A percentile compares a stretch with the other conserved stretches of the same genome.
These are phyloP conservation scores for Maudiozyma saulgeensis DNA, from an alignment of 805 yeast species.

Conservation along the genomic window DNA sequence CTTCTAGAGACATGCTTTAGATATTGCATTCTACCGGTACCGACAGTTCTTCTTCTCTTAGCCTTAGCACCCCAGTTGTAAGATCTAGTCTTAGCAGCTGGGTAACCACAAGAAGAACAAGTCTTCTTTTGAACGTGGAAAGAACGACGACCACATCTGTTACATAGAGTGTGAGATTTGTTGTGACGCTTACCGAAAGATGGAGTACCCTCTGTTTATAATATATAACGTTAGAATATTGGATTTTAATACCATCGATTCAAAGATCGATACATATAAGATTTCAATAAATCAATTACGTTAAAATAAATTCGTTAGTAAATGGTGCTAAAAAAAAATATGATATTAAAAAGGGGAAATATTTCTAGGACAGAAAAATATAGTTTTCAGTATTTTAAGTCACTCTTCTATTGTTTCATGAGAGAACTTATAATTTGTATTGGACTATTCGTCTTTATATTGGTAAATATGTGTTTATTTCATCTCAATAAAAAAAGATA, in stretches of 20 bases:
- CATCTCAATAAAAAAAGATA: too few relatives aligned
- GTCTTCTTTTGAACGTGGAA: constrained; percentile 99
- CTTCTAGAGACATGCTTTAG: constrained; percentile 94
- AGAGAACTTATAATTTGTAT: too few relatives aligned
- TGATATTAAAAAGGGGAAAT: background rate
- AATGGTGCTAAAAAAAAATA: background rate
- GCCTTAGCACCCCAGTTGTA: constrained; percentile 99
- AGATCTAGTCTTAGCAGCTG: constrained; percentile 97
- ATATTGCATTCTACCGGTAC: constrained; percentile 99
- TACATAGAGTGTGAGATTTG: constrained; percentile 98
- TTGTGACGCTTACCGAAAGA: constrained; percentile 99
- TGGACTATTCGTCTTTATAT: too few relatives aligned
- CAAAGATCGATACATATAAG: constrained; percentile 9
- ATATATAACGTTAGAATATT: background rate
- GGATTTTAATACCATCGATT: too few relatives aligned
- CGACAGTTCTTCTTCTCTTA: constrained; percentile 99
- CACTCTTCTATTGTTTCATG: too few relatives aligned
- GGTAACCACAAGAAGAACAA: constrained; percentile 98
- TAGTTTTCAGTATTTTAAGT: too few relatives aligned
- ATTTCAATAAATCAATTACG: background rate
- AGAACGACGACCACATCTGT: constrained; percentile 97
- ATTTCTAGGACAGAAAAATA: too few relatives aligned
- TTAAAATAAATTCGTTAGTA: constrained; percentile 27
- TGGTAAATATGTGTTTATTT: too few relatives aligned
- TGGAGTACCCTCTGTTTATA: constrained; percentile 88